Base-by-base conservation (phyloP, 78 protist species). In the Cavenderia fasciculata region DNA sequence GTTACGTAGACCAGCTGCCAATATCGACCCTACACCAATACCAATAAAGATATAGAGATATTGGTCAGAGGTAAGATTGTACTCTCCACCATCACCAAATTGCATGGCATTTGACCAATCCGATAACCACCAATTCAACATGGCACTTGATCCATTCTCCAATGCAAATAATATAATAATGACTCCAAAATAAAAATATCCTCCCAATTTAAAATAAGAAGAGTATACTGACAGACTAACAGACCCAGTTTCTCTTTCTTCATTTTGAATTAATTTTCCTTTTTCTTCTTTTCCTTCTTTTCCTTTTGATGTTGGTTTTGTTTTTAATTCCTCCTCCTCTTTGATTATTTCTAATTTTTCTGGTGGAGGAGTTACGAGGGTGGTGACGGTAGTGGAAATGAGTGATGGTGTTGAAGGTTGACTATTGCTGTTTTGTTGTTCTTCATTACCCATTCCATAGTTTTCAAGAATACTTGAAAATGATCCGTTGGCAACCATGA, bases 201-300 rank as follows among this genome's bases (percentile, higher is more conserved):
- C 94, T 21, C 70, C 88, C n/a, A 61, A 62, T 0, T 70, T 61
- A 16, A 59, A 27, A 38, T 78, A 90, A 14, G 19, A 11, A 11
- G 38, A 0, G 51, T 78, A 76, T 1, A 73, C 59, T 3, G 10
- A 8, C 47, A 29, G 6, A 7, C 43, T 19, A 23, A 90, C 85
- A 0, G 75, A 21, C 10, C 94, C 94, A 8, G 76, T 89, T 25
- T 90, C 94, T 4, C 40, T 61, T 47, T 57, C 85, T 29, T 74
- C 85, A 0, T 27, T 34, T 31, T 59, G 63, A n/a, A 61, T 59
- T 25, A 74, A 57, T 74, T 38, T 59, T 19, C 85, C 85, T 44
- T 74, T 71, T 3, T 46, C n/a, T 1, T n/a, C 61, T 5, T 52
- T 38, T 1, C 23, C 31, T 40, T 59, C 85, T 25, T 19, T 34